Evolutionary conservation across 108 stramenopile genomes (phyloP).

Genomic region (Pelagomonas calceolata): DNA sequence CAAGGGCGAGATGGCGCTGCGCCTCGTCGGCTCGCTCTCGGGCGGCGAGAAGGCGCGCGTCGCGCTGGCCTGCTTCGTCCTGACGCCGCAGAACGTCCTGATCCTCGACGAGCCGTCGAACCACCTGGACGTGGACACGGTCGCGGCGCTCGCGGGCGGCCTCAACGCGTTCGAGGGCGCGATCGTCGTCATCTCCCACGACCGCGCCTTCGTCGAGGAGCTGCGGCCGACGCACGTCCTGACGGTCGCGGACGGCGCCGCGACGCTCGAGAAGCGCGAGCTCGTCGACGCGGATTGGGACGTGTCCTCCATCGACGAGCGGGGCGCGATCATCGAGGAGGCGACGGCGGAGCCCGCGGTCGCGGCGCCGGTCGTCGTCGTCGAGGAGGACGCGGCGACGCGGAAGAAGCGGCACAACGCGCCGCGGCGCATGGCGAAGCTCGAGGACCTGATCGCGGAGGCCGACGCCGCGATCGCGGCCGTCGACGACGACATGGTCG

Average conservation of each 20-base stretch:
- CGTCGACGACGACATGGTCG: conserved; percentile 63
- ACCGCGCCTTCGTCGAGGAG: conserved; percentile 70
- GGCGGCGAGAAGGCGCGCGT: conserved; percentile 47
- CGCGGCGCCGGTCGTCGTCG: background rate
- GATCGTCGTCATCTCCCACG: conserved; percentile 79
- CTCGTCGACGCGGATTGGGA: conserved; percentile 64
- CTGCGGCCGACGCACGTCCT: conserved; percentile 76
- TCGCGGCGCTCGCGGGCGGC: conserved; percentile 64
- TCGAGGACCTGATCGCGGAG: conserved; percentile 58
- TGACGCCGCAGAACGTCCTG: conserved; percentile 33
- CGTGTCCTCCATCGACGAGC: conserved; percentile 24
- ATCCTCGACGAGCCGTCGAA: conserved; percentile 51
- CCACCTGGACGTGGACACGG: conserved; percentile 45
- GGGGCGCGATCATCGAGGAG: background rate
- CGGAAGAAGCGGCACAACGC: conserved; percentile 70
- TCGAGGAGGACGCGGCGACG: conserved; percentile 32
- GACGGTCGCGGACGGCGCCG: conserved; percentile 59
- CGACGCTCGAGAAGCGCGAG: conserved; percentile 59
- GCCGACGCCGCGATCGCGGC: conserved; percentile 52
- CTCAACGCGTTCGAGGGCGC: conserved; percentile 50
- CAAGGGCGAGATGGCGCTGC: conserved; percentile 61
- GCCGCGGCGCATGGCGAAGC: conserved; percentile 57
- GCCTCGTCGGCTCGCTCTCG: conserved; percentile 40
- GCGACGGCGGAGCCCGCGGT: conserved; percentile 3
- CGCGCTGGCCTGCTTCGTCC: conserved; percentile 32